Conservation (phyloP, 306 rosid genomes). For the Quercus aquifolioides region DNA sequence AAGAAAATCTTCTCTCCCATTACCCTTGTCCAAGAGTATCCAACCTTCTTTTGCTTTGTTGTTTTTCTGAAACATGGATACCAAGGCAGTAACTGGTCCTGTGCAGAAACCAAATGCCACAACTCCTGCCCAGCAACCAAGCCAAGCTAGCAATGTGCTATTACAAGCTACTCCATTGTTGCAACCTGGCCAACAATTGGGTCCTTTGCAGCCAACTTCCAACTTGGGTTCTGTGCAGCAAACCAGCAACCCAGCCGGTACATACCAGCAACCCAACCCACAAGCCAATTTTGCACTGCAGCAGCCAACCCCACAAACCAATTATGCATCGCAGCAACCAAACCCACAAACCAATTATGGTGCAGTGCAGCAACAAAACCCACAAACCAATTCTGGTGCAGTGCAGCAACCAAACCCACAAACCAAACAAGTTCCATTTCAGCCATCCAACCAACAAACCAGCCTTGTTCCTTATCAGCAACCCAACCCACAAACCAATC, state of each 20-base stretch:
- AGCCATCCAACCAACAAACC: not conserved
- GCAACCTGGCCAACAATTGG: not conserved
- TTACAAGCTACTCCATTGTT: too few relatives aligned
- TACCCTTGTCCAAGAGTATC: not conserved
- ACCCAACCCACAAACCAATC: not conserved
- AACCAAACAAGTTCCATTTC: too few relatives aligned
- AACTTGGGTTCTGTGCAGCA: not conserved
- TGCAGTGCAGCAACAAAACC: too few relatives aligned
- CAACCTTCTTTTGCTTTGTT: conserved; percentile 6
- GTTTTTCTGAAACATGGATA: conserved; percentile 21
- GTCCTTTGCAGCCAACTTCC: not conserved
- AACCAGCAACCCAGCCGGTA: too few relatives aligned
- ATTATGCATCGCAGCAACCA: too few relatives aligned
- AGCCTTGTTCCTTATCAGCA: not conserved
- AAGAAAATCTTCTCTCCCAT: not conserved
- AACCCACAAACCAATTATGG: too few relatives aligned
- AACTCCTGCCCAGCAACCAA: not conserved
- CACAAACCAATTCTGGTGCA: not conserved
- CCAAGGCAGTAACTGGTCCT: conserved; percentile 23
- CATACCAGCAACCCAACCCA: too few relatives aligned
- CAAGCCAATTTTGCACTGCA: too few relatives aligned
- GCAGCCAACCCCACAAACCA: too few relatives aligned
- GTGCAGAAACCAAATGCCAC: conserved; percentile 25
- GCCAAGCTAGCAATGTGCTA: not conserved
- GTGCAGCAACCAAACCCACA: not conserved